Evolutionary conservation across 176 grass and related monocot species (phyloP).

Genomic region (Eragrostis curvula): DNA sequence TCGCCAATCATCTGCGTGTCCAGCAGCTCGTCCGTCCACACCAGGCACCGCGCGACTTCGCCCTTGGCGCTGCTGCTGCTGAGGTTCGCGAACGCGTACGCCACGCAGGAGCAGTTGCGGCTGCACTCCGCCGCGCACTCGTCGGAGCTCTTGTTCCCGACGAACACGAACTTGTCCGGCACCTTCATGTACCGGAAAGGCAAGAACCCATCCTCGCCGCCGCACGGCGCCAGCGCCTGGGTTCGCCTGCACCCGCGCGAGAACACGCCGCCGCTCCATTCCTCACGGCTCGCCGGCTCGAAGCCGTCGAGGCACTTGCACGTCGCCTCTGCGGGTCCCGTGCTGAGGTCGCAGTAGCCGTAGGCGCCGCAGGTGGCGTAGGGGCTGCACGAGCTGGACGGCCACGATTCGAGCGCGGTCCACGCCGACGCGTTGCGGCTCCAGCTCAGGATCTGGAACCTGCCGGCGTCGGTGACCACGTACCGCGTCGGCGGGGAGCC

Average conservation of each 20-base stretch:
- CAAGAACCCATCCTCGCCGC: slow-evolving; percentile 29
- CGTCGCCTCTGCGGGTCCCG: background rate
- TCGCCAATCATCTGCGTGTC: slow-evolving; percentile 50
- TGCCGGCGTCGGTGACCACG: slow-evolving; percentile 25
- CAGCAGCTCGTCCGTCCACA: slow-evolving; percentile 51
- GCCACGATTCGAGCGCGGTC: background rate
- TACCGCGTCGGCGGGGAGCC: background rate
- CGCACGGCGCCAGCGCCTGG: slow-evolving; percentile 23
- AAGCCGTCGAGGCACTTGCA: slow-evolving; percentile 63
- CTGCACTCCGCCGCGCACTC: slow-evolving; percentile 55
- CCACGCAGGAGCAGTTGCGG: slow-evolving; percentile 60
- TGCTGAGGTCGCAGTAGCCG: slow-evolving; percentile 47
- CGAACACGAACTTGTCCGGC: slow-evolving; percentile 42
- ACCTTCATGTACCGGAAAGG: slow-evolving; percentile 47
- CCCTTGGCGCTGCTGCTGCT: slow-evolving; percentile 37
- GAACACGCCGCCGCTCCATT: slow-evolving; percentile 31
- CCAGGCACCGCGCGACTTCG: slow-evolving; percentile 41
- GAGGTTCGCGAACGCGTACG: slow-evolving; percentile 59
- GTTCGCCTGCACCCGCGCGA: slow-evolving; percentile 30
- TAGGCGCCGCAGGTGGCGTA: slow-evolving; percentile 46
- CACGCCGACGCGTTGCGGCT: background rate
- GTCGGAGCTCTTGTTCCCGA: slow-evolving; percentile 29
- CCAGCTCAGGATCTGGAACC: slow-evolving; percentile 28
- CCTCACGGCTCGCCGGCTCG: slow-evolving; percentile 1
- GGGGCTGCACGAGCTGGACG: background rate